Base-by-base conservation (phyloP, 208 protist species). In the Herpetomonas samuelpessoai region DNA sequence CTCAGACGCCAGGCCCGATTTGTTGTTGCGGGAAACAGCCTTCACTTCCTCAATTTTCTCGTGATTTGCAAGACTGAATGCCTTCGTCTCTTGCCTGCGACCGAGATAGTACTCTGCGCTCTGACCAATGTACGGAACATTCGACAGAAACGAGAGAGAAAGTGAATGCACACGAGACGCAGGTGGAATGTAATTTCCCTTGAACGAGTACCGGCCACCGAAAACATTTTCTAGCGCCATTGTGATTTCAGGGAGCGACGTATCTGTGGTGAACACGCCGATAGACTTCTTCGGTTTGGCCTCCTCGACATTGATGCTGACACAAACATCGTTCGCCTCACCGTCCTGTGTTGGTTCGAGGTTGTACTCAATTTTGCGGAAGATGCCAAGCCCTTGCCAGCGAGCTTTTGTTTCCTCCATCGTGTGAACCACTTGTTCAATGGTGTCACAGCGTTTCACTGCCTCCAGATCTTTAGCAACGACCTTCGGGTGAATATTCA, bases 191-290 rank as follows among this genome's bases (percentile, higher is more conserved):
- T 93, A 95, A 35, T 90, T 91, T 9, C 81, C 81, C 54, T 78
- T 84, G 49, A 92, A 31, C 1, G 79, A 79, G 57, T 95, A 95
- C 3, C 83, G 79, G 12, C 83, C 79, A 19, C 86, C 86, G 29
- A 92, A 54, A 45, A 88, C 75, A 68, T 89, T 90, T 31, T 91
- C 74, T 12, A 95, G 68, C 19, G 85, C 68, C 28, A 92, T 56
- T 2, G 68, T 82, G 12, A 92, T 61, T 49, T 95, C 85, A 16
- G 88, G 88, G 10, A 90, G 47, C 6, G 86, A 70, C 6, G 88
- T 84, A 38, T 95, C 88, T 2, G 88, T 93, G 10, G 88, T 92
- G 53, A 87, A 92, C 31, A 95, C 67, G 22, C 88, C 88, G 47
- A 92, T 72, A 45, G 61, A 79, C 46, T 92, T 88, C 46, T 77